phyloP scores from a whole-genome alignment of 2,329 filamentous ascomycete species.

The Lecanosticta acicola region DNA sequence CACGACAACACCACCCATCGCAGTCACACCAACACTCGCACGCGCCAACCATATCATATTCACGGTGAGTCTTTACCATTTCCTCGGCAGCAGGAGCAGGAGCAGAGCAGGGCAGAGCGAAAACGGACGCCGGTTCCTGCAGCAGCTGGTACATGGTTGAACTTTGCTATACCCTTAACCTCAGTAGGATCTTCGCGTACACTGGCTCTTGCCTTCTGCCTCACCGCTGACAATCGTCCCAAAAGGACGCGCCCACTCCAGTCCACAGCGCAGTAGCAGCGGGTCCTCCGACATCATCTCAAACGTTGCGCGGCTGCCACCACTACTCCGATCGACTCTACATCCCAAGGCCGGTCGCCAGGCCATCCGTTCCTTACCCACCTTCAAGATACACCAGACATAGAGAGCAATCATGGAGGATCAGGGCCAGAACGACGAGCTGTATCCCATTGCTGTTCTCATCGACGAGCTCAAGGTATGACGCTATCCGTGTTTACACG shows the following conservation, averaged over 20 bases:
- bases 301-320: conserved; percentile 11
- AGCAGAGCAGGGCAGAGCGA: background rate
- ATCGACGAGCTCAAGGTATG: conserved; percentile 98
- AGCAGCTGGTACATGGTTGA: background rate
- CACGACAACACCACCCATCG: background rate
- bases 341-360: conserved; percentile 19
- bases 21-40: background rate
- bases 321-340: conserved; percentile 6
- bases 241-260: background rate
- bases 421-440: conserved; percentile 87
- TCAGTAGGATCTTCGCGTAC: too few species aligned
- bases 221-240: background rate
- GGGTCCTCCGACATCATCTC: background rate
- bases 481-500: background rate
- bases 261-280: background rate
- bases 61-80: background rate
- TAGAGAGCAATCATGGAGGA: conserved; percentile 66
- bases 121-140: background rate
- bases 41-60: background rate
- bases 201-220: too few species aligned
- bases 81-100: background rate
- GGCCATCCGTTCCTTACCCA: conserved; percentile 26
- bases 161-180: too few species aligned
- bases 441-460: conserved; percentile 98
- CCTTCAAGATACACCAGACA: conserved; percentile 3